Conservation (phyloP, 2,329 filamentous ascomycete genomes). For the Aspergillus chevalieri region DNA sequence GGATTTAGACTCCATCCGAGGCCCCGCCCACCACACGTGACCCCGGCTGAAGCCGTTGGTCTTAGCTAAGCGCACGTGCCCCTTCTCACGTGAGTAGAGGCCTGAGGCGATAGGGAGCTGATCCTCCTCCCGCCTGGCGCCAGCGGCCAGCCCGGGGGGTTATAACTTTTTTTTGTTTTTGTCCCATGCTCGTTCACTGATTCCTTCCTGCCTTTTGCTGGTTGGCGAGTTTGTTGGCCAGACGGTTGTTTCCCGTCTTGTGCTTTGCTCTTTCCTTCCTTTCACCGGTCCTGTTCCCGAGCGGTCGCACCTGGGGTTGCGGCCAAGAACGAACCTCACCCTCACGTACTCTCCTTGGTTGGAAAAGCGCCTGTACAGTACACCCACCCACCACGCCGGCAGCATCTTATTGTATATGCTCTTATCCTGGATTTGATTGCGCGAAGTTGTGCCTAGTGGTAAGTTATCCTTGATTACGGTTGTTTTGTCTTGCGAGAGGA, state of each 20-base stretch:
- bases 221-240: slow-evolving; percentile 23
- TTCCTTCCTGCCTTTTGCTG: slow-evolving; percentile 15
- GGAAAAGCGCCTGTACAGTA: slow-evolving; percentile 14
- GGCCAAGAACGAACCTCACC: slow-evolving; percentile 25
- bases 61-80: slow-evolving; percentile 11
- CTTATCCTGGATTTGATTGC: slow-evolving; percentile 8
- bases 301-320: slow-evolving; percentile 23
- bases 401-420: slow-evolving; percentile 7
- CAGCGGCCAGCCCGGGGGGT: slow-evolving; percentile 19
- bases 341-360: slow-evolving; percentile 23
- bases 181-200: slow-evolving; percentile 12
- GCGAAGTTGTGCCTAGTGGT: slow-evolving; percentile 11
- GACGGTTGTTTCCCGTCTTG: slow-evolving; percentile 24
- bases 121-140: slow-evolving; percentile 15
- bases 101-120: slow-evolving; percentile 17
- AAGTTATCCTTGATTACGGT: slow-evolving; percentile 1
- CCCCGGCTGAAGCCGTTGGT: neutral
- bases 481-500: neutral
- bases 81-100: slow-evolving; percentile 10
- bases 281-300: slow-evolving; percentile 19
- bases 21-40: neutral
- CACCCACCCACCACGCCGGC: neutral
- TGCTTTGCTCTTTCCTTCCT: slow-evolving; percentile 18
- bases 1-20: slow-evolving; percentile 1
- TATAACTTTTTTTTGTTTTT: slow-evolving; percentile 6